A percentile compares a stretch with the other conserved stretches of the same genome.
Evolutionary conservation across 2,329 filamentous ascomycete species (phyloP).

Genomic region (Xylaria sp.): DNA sequence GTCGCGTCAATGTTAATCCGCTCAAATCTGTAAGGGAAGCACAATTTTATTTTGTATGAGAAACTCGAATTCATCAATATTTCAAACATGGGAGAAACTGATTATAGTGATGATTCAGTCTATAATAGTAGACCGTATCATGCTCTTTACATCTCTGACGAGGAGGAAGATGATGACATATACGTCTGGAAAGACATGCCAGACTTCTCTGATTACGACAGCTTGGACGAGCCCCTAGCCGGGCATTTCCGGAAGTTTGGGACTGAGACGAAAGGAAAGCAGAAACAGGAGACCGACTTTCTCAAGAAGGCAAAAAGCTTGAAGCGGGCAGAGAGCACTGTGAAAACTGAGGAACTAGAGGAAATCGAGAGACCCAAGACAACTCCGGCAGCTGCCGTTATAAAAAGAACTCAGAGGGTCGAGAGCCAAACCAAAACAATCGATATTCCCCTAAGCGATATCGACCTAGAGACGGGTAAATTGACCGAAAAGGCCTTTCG

Average conservation of each 20-base stretch:
- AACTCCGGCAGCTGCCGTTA: background rate
- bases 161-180: conserved; percentile 41
- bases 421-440: background rate
- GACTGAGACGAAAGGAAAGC: background rate
- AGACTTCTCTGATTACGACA: conserved; percentile 29
- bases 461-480: conserved; percentile 11
- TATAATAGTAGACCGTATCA: conserved; percentile 40
- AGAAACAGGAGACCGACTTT: background rate
- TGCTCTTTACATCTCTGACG: conserved; percentile 36
- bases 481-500: conserved; percentile 30
- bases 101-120: conserved; percentile 17
- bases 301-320: background rate
- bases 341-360: background rate
- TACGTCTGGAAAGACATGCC: conserved; percentile 38
- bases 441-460: background rate
- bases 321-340: background rate
- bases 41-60: background rate
- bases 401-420: background rate
- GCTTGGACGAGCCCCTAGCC: conserved; percentile 27
- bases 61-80: background rate
- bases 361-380: background rate
- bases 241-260: conserved; percentile 3
- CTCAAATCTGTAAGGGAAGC: background rate
- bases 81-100: conserved; percentile 22
- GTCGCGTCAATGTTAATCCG: background rate